A percentile compares a stretch with the other conserved stretches of the same genome.
phyloP scores from a whole-genome alignment of 2,329 filamentous ascomycete genomes.

The Aspergillus tubingensis region DNA sequence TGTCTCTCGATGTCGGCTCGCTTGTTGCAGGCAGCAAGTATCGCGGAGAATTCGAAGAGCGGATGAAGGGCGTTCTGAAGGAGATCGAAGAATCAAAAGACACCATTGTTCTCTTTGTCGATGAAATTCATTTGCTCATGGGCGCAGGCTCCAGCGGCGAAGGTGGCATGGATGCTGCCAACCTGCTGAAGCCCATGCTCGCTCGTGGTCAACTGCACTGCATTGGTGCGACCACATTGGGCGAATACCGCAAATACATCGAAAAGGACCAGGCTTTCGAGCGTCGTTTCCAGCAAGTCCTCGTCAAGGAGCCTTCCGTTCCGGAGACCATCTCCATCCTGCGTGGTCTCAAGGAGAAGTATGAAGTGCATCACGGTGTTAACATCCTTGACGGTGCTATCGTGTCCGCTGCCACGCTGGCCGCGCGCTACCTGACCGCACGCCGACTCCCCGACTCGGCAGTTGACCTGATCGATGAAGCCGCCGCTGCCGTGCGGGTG shows the following conservation, averaged over 20 bases:
- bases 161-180: constrained; percentile 98
- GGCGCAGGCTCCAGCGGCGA: constrained; percentile 92
- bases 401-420: constrained; percentile 85
- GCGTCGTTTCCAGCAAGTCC: constrained; percentile 95
- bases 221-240: constrained; percentile 92
- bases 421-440: constrained; percentile 88
- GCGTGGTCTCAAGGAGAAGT: constrained; percentile 96
- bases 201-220: constrained; percentile 95
- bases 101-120: constrained; percentile 96
- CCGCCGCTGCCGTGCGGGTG: constrained; percentile 92
- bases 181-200: constrained; percentile 96
- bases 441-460: constrained; percentile 92
- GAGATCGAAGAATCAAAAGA: constrained; percentile 94
- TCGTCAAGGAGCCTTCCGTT: constrained; percentile 91
- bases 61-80: constrained; percentile 98
- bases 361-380: constrained; percentile 97
- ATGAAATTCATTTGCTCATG: constrained; percentile 98
- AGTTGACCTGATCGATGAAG: constrained; percentile 94
- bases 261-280: constrained; percentile 98
- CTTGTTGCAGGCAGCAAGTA: constrained; percentile 98
- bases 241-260: constrained; percentile 97
- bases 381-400: constrained; percentile 93
- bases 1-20: constrained; percentile 93
- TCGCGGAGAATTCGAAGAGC: constrained; percentile 96
- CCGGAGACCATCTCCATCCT: constrained; percentile 94